These are phyloP conservation scores for Boletus reticulatus DNA, from an alignment of 768 basidiomycete species.

Conservation along the genomic window DNA sequence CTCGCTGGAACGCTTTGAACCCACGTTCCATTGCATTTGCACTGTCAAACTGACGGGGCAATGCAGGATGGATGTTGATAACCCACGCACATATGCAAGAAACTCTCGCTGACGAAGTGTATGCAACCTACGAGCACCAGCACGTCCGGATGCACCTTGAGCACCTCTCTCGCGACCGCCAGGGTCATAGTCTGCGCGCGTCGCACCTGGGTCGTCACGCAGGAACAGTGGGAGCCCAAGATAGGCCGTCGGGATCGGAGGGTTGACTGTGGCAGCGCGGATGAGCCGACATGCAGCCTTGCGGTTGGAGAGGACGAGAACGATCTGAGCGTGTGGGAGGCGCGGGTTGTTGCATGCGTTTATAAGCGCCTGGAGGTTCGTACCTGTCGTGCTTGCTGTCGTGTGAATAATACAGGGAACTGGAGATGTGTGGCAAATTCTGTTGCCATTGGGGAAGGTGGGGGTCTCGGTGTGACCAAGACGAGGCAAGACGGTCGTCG, in stretches of 20 bases:
- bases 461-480: background rate
- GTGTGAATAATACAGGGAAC: background rate
- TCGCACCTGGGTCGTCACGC: constrained; percentile 67
- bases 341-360: constrained; percentile 79
- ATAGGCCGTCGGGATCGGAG: constrained; percentile 79
- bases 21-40: constrained; percentile 89
- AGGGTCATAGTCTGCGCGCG: constrained; percentile 81
- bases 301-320: constrained; percentile 86
- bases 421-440: background rate
- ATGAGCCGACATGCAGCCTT: constrained; percentile 87
- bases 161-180: constrained; percentile 70
- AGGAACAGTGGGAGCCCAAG: constrained; percentile 84
- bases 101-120: constrained; percentile 87
- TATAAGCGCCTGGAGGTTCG: constrained; percentile 95
- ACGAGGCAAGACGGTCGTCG: constrained; percentile 6
- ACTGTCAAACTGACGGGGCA: constrained; percentile 96
- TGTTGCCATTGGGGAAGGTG: background rate
- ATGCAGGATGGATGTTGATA: constrained; percentile 87
- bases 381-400: constrained; percentile 49
- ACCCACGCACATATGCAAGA: constrained; percentile 61
- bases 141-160: constrained; percentile 68
- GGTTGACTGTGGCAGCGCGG: constrained; percentile 67
- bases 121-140: constrained; percentile 99
- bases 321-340: constrained; percentile 68
- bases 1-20: constrained; percentile 82